A percentile compares a stretch with the other conserved stretches of the same genome.
phyloP scores from a whole-genome alignment of 2,329 filamentous ascomycete genomes.

The Aureobasidium lini region DNA sequence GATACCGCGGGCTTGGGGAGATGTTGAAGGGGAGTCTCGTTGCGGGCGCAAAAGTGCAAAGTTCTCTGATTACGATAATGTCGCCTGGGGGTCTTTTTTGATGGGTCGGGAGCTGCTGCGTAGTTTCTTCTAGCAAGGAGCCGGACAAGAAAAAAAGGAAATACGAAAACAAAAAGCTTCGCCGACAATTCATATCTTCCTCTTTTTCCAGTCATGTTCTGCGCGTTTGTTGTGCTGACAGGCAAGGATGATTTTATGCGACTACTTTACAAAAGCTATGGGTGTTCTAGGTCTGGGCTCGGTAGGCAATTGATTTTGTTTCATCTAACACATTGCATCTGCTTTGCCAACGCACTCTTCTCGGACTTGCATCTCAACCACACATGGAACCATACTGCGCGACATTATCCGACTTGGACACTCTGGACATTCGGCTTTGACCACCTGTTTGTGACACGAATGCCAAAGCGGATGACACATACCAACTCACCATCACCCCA shows the following conservation, averaged over 20 bases:
- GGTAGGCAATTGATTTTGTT: conserved; percentile 6
- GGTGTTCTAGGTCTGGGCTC: conserved; percentile 1
- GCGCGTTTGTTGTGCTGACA: conserved; percentile 7
- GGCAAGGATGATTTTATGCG: not conserved
- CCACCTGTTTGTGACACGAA: no score
- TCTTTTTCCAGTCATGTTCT: conserved; percentile 4
- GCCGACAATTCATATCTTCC: conserved; percentile 12
- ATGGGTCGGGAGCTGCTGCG: conserved; percentile 14
- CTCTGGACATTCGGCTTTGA: no score
- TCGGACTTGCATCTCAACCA: not conserved
- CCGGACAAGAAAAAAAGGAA: conserved; percentile 13
- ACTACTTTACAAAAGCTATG: conserved; percentile 1
- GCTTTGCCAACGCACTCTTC: not conserved
- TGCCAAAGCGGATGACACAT: no score
- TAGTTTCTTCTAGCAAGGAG: conserved; percentile 14
- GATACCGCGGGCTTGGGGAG: conserved; percentile 10
- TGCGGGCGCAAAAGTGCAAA: conserved; percentile 14
- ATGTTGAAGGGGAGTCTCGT: conserved; percentile 5
- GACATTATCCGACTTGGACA: not conserved
- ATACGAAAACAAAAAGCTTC: conserved; percentile 14
- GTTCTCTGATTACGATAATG: conserved; percentile 13
- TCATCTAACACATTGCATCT: not conserved
- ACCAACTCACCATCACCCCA: no score
- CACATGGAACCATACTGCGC: not conserved
- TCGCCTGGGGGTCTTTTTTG: conserved; percentile 12